Evolutionary conservation across 108 stramenopile species (phyloP).

Genomic region (Seminavis robusta): DNA sequence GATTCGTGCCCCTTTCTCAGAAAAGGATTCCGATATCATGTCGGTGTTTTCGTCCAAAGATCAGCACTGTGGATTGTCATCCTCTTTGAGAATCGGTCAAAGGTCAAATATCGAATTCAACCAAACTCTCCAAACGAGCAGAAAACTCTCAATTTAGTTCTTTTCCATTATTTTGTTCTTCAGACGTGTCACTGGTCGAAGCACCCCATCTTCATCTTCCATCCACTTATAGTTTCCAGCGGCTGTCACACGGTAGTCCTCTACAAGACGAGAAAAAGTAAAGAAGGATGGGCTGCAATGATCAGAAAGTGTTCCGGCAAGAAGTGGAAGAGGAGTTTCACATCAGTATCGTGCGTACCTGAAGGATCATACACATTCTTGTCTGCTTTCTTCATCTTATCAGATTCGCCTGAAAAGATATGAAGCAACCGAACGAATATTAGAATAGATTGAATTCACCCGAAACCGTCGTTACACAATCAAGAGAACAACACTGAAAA

Average conservation of each 20-base stretch:
- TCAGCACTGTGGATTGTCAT: too few relatives aligned
- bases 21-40: too few relatives aligned
- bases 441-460: neutral
- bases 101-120: too few relatives aligned
- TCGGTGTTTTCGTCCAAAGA: too few relatives aligned
- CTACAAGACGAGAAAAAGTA: slow-evolving; percentile 8
- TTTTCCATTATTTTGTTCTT: slow-evolving; percentile 68
- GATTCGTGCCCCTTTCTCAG: too few relatives aligned
- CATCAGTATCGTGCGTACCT: slow-evolving; percentile 9
- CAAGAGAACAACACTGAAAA: neutral
- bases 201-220: slow-evolving; percentile 55
- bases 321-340: neutral
- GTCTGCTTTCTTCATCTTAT: slow-evolving; percentile 60
- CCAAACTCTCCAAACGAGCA: too few relatives aligned
- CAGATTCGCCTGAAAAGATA: slow-evolving; percentile 55
- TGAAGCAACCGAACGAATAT: slow-evolving; percentile 5
- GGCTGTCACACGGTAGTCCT: slow-evolving; percentile 79
- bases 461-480: neutral
- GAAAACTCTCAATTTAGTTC: too few relatives aligned
- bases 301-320: slow-evolving; percentile 1
- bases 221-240: slow-evolving; percentile 85
- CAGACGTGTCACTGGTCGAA: slow-evolving; percentile 60
- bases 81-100: too few relatives aligned
- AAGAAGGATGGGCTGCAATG: neutral
- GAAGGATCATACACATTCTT: slow-evolving; percentile 38